Base-by-base conservation (phyloP, 352 stramenopile genomes). In the Phytophthora cajani region DNA sequence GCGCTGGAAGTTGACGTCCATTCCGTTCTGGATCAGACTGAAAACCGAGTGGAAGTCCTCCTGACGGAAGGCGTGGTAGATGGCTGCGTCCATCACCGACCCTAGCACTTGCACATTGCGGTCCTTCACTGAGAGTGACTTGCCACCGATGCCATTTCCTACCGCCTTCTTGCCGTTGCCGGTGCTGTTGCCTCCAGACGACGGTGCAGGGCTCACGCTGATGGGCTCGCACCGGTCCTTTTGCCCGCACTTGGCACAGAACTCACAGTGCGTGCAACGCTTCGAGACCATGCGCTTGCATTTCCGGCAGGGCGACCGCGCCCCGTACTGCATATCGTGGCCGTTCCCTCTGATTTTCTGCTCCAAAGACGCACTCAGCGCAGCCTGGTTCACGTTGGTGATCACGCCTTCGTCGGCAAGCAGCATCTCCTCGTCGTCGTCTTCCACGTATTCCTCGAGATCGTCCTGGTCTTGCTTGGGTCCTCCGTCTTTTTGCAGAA, bases 1-100 rank as follows among this genome's bases (percentile, higher is more conserved):
- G 52, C 87, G 82, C 77, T 93, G 85, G 59, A 94, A 94, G 69
- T 94, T 93, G n/a, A 94, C 82, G 62, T 94, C 84, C 85, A 91
- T 92, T 66, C 85, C 87, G 57, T 94, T 94, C 49, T 85, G 71
- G 52, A 93, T 77, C n/a, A 94, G 68, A 69, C 82, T 91, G 60
- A 94, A 94, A 16, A 91, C 82, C 14, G 84, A 82, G 71, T 94
- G 74, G 69, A 94, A 94, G 67, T 94, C 87, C 63, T 94, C 82
- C 25, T 80, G 71, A 19, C 80, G 80, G 65, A 94, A 94, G 2
- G 87, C 87, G 73, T 88, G 87, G 71, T 88, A 94, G 62, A 94
- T 91, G 36, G 79, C 87, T 25, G 89, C 79, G 75, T 94, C 87
- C 87, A 94, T 94, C 50, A 89, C 87, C 19, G 85, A 93, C 50